A percentile compares a stretch with the other conserved stretches of the same genome.
These are phyloP conservation scores for Salix viminalis DNA, from an alignment of 345 rosid species.

Conservation along the genomic window DNA sequence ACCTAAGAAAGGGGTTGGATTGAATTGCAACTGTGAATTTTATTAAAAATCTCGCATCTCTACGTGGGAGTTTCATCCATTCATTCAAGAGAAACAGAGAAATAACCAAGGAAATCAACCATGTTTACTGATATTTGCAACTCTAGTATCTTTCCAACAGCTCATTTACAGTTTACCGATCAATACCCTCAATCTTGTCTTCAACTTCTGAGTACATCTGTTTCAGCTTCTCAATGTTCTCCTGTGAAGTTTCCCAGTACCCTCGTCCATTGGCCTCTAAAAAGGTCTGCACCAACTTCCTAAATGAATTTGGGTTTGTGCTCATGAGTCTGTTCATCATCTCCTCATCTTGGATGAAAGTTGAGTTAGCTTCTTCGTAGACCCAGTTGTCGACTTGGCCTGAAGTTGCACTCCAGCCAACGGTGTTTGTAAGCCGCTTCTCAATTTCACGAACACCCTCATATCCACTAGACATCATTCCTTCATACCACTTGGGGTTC, in stretches of 20 bases:
- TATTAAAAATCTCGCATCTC: conserved; percentile 23
- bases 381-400: conserved; percentile 99
- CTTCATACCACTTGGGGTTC: conserved; percentile 99
- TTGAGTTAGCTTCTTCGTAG: conserved; percentile 89
- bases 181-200: conserved; percentile 98
- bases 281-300: conserved; percentile 94
- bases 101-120: conserved; percentile 16
- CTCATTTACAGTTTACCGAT: conserved; percentile 38
- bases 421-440: conserved; percentile 89
- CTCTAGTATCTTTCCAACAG: neutral
- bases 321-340: conserved; percentile 85
- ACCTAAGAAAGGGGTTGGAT: neutral
- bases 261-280: conserved; percentile 97
- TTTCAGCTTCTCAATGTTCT: conserved; percentile 79
- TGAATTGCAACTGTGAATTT: conserved; percentile 1
- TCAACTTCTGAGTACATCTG: conserved; percentile 89
- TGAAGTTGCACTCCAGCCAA: conserved; percentile 99
- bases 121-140: conserved; percentile 16
- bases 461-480: conserved; percentile 92
- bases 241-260: conserved; percentile 84
- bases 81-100: conserved; percentile 2
- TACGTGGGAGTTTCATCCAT: conserved; percentile 14
- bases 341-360: conserved; percentile 89
- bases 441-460: conserved; percentile 98
- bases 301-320: conserved; percentile 85